These are phyloP conservation scores for Ensete ventricosum DNA, from an alignment of 176 grass and related monocot genomes.

Conservation along the genomic window DNA sequence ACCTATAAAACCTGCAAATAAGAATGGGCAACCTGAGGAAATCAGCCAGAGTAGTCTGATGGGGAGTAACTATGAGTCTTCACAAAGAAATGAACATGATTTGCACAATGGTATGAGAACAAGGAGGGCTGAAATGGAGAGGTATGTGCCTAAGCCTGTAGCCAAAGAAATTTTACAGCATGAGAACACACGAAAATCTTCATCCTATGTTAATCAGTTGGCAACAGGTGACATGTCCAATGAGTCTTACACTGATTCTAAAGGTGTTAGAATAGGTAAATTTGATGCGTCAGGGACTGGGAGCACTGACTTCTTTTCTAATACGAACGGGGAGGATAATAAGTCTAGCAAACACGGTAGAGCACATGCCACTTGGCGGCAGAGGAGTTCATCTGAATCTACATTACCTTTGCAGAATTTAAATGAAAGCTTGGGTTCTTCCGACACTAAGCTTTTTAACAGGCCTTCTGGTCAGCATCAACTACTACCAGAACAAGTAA, in stretches of 20 bases:
- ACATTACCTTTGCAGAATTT: conserved; percentile 20
- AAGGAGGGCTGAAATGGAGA: conserved; percentile 97
- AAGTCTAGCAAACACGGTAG: conserved; percentile 58
- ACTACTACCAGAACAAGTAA: conserved; percentile 24
- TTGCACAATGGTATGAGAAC: conserved; percentile 42
- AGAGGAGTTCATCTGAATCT: conserved; percentile 60
- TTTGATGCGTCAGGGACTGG: conserved; percentile 32
- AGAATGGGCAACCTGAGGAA: conserved; percentile 51
- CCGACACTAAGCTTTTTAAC: conserved; percentile 26
- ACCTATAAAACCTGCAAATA: conserved; percentile 48
- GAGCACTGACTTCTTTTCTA: conserved; percentile 30
- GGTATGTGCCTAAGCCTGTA: conserved; percentile 91
- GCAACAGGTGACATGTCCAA: conserved; percentile 6
- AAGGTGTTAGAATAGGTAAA: conserved; percentile 22
- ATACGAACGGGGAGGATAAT: conserved; percentile 51
- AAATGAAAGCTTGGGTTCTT: conserved; percentile 28
- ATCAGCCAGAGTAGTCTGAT: conserved; percentile 4
- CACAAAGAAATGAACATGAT: conserved; percentile 32
- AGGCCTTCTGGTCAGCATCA: conserved; percentile 29
- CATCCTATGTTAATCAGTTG: conserved; percentile 14
- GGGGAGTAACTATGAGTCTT: conserved; percentile 18
- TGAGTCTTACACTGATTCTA: conserved; percentile 24
- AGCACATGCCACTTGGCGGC: conserved; percentile 76
- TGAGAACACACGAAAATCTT: conserved; percentile 35
- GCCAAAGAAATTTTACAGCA: conserved; percentile 57